Conservation (phyloP, 345 rosid genomes). For the Gossypium bickii region DNA sequence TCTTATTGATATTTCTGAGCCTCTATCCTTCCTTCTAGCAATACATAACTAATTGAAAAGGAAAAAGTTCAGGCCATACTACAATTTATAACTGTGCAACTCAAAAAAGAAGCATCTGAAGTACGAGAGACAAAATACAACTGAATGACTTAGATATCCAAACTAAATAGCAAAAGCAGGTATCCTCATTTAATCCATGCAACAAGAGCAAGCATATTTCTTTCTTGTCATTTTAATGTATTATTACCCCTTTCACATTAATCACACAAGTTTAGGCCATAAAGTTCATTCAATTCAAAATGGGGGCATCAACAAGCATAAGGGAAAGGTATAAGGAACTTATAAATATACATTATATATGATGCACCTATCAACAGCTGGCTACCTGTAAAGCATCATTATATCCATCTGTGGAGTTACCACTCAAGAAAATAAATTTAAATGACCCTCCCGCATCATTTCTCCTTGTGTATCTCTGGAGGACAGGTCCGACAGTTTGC, state of each 20-base stretch:
- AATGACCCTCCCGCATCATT: constrained; percentile 49
- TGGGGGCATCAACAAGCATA: background rate
- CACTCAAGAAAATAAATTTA: constrained; percentile 79
- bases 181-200: constrained; percentile 1
- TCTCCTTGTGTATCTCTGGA: constrained; percentile 67
- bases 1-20: background rate
- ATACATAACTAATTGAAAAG: background rate
- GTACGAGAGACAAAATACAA: background rate
- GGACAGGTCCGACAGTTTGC: constrained; percentile 74
- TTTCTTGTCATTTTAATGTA: background rate
- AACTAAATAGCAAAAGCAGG: constrained; percentile 4
- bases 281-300: constrained; percentile 1
- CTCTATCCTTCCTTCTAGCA: background rate
- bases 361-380: constrained; percentile 15
- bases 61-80: background rate
- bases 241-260: background rate
- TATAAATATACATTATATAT: background rate
- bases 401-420: constrained; percentile 71
- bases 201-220: background rate
- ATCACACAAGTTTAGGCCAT: background rate
- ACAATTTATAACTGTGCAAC: background rate
- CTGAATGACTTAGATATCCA: constrained; percentile 4
- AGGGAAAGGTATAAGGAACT: constrained; percentile 1
- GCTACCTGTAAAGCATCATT: constrained; percentile 73
- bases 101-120: background rate